These are phyloP conservation scores for Albophoma yamanashiensis DNA, from an alignment of 2,329 filamentous ascomycete species.

Conservation along the genomic window DNA sequence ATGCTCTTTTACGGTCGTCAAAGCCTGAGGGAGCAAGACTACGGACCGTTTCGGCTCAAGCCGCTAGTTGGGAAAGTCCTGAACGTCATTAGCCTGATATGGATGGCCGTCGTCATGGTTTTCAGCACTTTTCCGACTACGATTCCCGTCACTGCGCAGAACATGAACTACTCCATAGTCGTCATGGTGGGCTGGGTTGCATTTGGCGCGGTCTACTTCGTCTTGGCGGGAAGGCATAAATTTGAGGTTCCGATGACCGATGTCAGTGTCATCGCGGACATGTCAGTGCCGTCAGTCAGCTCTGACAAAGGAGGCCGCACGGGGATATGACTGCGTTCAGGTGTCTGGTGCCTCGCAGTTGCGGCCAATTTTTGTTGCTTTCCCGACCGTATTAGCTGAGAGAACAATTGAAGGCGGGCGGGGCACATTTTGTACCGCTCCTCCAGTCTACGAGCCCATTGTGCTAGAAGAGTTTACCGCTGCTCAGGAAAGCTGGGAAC, in stretches of 20 bases:
- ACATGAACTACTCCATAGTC: slow-evolving; percentile 36
- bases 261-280: neutral
- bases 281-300: neutral
- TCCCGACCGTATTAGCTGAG: too few species aligned
- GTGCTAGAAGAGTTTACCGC: too few species aligned
- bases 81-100: slow-evolving; percentile 30
- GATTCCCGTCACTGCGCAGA: slow-evolving; percentile 27
- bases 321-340: too few species aligned
- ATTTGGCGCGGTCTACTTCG: slow-evolving; percentile 23
- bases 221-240: slow-evolving; percentile 10
- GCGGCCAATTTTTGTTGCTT: too few species aligned
- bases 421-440: too few species aligned
- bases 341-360: too few species aligned
- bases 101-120: slow-evolving; percentile 30
- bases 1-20: slow-evolving; percentile 26
- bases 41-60: slow-evolving; percentile 19
- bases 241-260: slow-evolving; percentile 13
- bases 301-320: too few species aligned
- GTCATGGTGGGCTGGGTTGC: slow-evolving; percentile 28
- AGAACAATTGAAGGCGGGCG: too few species aligned
- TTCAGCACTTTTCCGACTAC: slow-evolving; percentile 33
- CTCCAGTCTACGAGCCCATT: too few species aligned
- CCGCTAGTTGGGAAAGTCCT: slow-evolving; percentile 17
- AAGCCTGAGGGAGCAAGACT: slow-evolving; percentile 6
- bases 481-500: too few species aligned